Evolutionary conservation across 768 basidiomycete species (phyloP), one percentile per base, ranked within the genome.

Genomic region (Podaxis sp.): DNA sequence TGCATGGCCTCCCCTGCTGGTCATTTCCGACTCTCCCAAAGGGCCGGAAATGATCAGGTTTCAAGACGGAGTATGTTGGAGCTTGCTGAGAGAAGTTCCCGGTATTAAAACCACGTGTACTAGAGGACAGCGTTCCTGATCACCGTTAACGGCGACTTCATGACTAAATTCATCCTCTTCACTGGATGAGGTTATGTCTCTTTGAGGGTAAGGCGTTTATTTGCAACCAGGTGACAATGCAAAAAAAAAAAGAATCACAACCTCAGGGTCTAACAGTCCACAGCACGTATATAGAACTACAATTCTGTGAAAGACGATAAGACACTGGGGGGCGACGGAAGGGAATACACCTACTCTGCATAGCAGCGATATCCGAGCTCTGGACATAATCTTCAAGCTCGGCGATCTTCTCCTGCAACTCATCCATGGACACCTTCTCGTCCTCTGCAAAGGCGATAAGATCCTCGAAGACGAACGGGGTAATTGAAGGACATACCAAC

Each of bases 341-440:
- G 38, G 3, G 17, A 64, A 58, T 51, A 22, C 13, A 76, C 82
- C 67, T 74, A 94, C 93, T 95, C 77, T 95, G 94, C 94, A 96
- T 96, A 65, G 94, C 95, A 67, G 90, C 88, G 66, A 98, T 75
- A 74, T 98, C 95, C 33, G 90, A 82, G 75, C 93, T 95, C 83
- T 97, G 95, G 66, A 96, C 86, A 71, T 87, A 90, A 70, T 95
- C 93, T 12, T 93, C 92, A 64, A 92, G 87, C 68, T 91, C 94
- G 4, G 79, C 80, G 64, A 97, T 81, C 81, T 91, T 84, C 75
- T 99, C 96, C 77, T 98, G 94, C 66, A 99, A 84, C 22, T 97
- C 95, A 66, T 96, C 94, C 65, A 90, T 82, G 2, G 95, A 96
- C 56, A 99, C 88, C 66, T 91, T 89, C 70, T 96, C 96, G 66